phyloP scores from a whole-genome alignment of 768 basidiomycete species.

The Hydnomerulius pinastri region DNA sequence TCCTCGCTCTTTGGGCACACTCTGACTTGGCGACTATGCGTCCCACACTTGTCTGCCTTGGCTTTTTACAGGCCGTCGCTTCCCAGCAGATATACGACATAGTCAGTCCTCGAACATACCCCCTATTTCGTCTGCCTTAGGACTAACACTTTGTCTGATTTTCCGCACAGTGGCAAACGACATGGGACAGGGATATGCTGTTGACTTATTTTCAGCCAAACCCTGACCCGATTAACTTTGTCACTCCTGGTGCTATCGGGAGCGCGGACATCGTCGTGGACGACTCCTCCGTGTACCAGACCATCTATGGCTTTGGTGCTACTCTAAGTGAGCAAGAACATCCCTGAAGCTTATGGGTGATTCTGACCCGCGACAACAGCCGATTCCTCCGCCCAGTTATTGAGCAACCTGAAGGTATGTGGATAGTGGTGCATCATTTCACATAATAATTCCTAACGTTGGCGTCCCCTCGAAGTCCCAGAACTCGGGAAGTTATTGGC shows the following conservation, averaged over 20 bases:
- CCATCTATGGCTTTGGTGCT: constrained; percentile 68
- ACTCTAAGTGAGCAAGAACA: constrained; percentile 50
- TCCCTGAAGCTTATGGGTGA: background rate
- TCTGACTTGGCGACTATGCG: constrained; percentile 11
- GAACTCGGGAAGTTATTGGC: constrained; percentile 59
- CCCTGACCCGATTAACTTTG: constrained; percentile 34
- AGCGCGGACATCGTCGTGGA: constrained; percentile 64
- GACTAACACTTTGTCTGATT: too few relatives aligned
- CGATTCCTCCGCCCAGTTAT: constrained; percentile 64
- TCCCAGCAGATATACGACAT: constrained; percentile 59
- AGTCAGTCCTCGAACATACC: constrained; percentile 36
- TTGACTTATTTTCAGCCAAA: constrained; percentile 33
- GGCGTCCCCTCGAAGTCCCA: constrained; percentile 40
- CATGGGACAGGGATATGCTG: constrained; percentile 32
- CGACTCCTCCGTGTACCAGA: constrained; percentile 57
- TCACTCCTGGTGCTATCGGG: constrained; percentile 51
- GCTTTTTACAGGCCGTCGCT: constrained; percentile 24
- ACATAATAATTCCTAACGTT: too few relatives aligned
- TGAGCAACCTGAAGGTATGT: constrained; percentile 66
- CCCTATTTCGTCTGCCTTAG: too few relatives aligned
- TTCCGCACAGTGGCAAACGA: constrained; percentile 55
- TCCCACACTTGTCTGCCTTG: constrained; percentile 16
- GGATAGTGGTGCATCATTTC: too few relatives aligned
- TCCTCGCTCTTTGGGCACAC: constrained; percentile 3
- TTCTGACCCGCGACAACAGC: constrained; percentile 40